Base-by-base conservation (phyloP, 2,329 filamentous ascomycete species). In the Diaporthe sp. region DNA sequence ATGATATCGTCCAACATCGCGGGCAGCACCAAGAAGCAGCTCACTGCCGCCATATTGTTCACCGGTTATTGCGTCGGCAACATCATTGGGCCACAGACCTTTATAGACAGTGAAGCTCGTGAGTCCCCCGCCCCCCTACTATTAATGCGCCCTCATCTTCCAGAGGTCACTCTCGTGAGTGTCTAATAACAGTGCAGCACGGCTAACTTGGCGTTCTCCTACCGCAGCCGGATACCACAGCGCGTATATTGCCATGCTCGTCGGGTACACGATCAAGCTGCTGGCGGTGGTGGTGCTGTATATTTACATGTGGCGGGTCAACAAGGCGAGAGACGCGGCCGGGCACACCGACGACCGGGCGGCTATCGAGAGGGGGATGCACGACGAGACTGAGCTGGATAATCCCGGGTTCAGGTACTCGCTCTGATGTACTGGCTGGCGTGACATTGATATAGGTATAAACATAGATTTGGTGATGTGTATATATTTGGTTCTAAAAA, bases 101-200 rank as follows among this genome's bases (percentile, higher is more conserved):
- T 82, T 74, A 77, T 82, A 62, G 79, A 82, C 58, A 83, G 83
- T 78, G 85, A 86, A 78, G 83, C 84, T 78, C 83, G 88, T 89
- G 82, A 75, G 86, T 82, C 62, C 10, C 9, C 15, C 25, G 4
- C 9, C 10, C 25, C 7, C 31, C 31, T 4, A 4, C 31, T n/a
- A 51, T 15, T 39, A 13, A n/a, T 4, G 37, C n/a, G 22, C 22
- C 13, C 9, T 8, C 17, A 4, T 1, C 22, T 34, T 25, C 34
- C 13, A 7, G 2, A n/a, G 22, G n/a, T 25, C 3, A 6, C 37
- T 22, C 10, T 39, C 22, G 1, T 44, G 42, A 25, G 59, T 19
- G 39, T 19, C 44, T 17, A n/a, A 13, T 2, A 15, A 13, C 4
- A 42, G 39, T 17, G 37, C n/a, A 28, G 9, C 22, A 62, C 5